Evolutionary conservation across 495 filamentous ascomycete genomes (phyloP).

Genomic region (Annulohypoxylon stygium): DNA sequence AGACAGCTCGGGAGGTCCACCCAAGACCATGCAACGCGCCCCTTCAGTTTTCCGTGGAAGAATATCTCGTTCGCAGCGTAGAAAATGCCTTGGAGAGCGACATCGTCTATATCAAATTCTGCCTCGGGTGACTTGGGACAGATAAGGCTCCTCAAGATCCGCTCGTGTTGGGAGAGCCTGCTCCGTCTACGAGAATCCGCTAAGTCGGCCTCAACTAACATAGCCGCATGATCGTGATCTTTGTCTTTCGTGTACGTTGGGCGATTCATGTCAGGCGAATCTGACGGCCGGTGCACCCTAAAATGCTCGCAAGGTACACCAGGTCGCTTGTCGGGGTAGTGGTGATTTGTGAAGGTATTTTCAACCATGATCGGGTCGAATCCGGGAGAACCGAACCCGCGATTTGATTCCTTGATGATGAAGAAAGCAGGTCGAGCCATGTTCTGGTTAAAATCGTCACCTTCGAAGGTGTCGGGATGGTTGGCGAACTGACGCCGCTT

Average conservation of each 20-base stretch:
- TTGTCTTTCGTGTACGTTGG: slow-evolving; percentile 35
- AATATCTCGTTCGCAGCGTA: slow-evolving; percentile 66
- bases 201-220: slow-evolving; percentile 57
- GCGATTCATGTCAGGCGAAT: slow-evolving; percentile 27
- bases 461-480: slow-evolving; percentile 27
- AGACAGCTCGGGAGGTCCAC: slow-evolving; percentile 55
- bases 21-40: slow-evolving; percentile 68
- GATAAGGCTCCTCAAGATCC: slow-evolving; percentile 64
- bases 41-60: slow-evolving; percentile 63
- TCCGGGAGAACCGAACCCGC: slow-evolving; percentile 10
- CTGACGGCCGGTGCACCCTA: slow-evolving; percentile 31
- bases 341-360: slow-evolving; percentile 23
- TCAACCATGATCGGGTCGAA: slow-evolving; percentile 27
- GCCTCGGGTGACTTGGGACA: slow-evolving; percentile 54
- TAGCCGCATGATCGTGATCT: slow-evolving; percentile 55
- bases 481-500: slow-evolving; percentile 45
- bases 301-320: slow-evolving; percentile 33
- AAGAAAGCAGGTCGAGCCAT: slow-evolving; percentile 46
- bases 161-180: slow-evolving; percentile 63
- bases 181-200: slow-evolving; percentile 56
- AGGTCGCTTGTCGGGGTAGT: slow-evolving; percentile 20
- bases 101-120: slow-evolving; percentile 63
- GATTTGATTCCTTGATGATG: slow-evolving; percentile 48
- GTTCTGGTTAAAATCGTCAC: slow-evolving; percentile 36
- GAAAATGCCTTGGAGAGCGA: slow-evolving; percentile 63